Conservation (phyloP, 2,329 filamentous ascomycete species). For the Akanthomyces lecanii region DNA sequence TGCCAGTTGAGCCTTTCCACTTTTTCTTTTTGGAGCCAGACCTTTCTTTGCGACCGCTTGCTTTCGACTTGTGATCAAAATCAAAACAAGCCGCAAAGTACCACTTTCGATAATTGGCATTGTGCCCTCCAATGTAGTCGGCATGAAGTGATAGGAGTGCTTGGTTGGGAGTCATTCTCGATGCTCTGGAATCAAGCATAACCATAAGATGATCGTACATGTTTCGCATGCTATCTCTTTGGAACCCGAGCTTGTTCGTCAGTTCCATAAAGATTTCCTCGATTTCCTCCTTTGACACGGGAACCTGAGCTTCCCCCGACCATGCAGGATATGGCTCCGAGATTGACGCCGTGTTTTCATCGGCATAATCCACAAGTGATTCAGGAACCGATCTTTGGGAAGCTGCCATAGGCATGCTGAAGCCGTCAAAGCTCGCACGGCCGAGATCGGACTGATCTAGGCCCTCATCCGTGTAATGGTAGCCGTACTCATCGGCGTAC, state of each 20-base stretch:
- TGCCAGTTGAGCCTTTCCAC: constrained; percentile 26
- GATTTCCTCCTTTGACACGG: constrained; percentile 94
- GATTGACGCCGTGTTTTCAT: constrained; percentile 85
- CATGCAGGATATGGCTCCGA: constrained; percentile 95
- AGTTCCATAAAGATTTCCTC: constrained; percentile 97
- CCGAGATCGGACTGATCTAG: constrained; percentile 52
- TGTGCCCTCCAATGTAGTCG: constrained; percentile 97
- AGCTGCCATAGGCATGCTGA: constrained; percentile 83
- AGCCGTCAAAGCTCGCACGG: constrained; percentile 54
- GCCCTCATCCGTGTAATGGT: constrained; percentile 65
- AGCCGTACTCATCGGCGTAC: constrained; percentile 1
- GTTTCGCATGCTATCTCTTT: constrained; percentile 99
- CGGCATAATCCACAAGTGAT: constrained; percentile 94
- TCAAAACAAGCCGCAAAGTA: constrained; percentile 98
- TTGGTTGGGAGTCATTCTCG: constrained; percentile 97
- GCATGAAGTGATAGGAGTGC: constrained; percentile 91
- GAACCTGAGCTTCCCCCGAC: constrained; percentile 87
- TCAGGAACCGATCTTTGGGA: constrained; percentile 83
- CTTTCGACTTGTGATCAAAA: constrained; percentile 66
- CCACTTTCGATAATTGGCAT: constrained; percentile 98
- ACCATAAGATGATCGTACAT: constrained; percentile 99
- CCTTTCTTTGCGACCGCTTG: constrained; percentile 78
- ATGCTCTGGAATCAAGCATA: constrained; percentile 88
- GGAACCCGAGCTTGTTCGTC: constrained; percentile 94
- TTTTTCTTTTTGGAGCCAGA: constrained; percentile 44